Base-by-base conservation (phyloP, 768 basidiomycete species). In the Lentinula lateritia region DNA sequence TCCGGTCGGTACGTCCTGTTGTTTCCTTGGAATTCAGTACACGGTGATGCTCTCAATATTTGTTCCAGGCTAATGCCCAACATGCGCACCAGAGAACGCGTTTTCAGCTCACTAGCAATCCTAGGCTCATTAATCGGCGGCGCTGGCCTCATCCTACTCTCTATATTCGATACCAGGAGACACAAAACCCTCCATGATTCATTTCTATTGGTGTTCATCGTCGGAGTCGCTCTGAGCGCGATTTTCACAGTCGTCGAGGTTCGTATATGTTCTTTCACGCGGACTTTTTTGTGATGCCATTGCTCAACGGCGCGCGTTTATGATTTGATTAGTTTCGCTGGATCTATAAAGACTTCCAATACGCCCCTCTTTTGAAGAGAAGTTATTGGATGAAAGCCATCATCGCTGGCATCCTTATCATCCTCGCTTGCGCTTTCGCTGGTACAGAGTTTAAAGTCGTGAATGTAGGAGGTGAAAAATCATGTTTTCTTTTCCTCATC, bases 161-260 rank as follows among this genome's bases (percentile, higher is more conserved):
- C 89, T 5, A 74, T 89, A 3, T 88, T 90, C 68, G 90, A 93
- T 68, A 88, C 87, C 0, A 77, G 78, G 62, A 80, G 80, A 2
- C 77, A 82, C 70, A 62, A 76, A 1, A 75, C 70, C 32, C 67
- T 78, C 6, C 90, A 93, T 68, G 70, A 84, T 16, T 63, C 73
- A 10, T 91, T 90, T 66, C 79, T 93, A 15, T 77, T 90, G 28
- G 73, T 92, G 8, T 93, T 92, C 72, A 85, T 92, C 55, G 50
- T 88, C 41, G 90, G 90, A 10, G 87, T 91, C 4, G 82, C 79
- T 2, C 67, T 92, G 38, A 87, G 86, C 61, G 87, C 89, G 20
- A 83, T 92, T 39, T 92, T 92, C 74, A 88, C 88, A 6, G 75
- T 90, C 23, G 60, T 82, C 7, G 90, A 93, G 79, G 87, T 85